phyloP scores from a whole-genome alignment of 148 eudicot genomes.

The Rhododendron kiyosumense region DNA sequence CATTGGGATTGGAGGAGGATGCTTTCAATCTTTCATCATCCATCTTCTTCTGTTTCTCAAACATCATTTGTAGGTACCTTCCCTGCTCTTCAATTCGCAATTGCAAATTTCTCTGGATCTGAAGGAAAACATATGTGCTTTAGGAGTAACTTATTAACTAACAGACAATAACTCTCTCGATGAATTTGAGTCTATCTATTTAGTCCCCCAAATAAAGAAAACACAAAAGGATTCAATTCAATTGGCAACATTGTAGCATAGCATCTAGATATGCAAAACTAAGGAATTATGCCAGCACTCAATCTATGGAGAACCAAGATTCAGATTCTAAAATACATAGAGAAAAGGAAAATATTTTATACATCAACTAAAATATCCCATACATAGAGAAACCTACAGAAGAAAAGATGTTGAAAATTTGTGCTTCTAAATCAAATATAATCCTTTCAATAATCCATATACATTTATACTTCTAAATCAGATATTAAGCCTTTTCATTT shows the following conservation, averaged over 20 bases:
- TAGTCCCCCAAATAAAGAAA: not conserved
- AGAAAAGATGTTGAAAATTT: not conserved
- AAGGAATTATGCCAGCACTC: not conserved
- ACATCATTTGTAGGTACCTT: conserved; percentile 43
- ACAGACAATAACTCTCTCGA: not conserved
- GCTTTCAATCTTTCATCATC: conserved; percentile 27
- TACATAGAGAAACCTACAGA: not conserved
- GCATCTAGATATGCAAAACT: not conserved
- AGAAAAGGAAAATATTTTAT: not conserved
- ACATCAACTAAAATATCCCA: not conserved
- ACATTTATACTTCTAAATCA: not conserved
- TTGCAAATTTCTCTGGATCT: conserved; percentile 48
- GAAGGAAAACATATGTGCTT: not conserved
- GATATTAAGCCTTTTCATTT: not conserved
- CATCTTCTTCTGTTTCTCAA: conserved; percentile 39
- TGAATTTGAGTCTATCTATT: not conserved
- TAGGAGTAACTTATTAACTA: not conserved
- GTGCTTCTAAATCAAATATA: not conserved
- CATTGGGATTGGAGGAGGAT: conserved; percentile 15
- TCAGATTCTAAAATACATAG: not conserved
- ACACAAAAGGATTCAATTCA: not conserved
- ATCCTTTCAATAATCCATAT: not conserved
- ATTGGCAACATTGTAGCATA: not conserved
- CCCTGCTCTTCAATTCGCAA: conserved; percentile 50
- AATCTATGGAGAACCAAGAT: not conserved